Evolutionary conservation across 75 land plant species (phyloP).

Genomic region (Ceratopteris richardii): DNA sequence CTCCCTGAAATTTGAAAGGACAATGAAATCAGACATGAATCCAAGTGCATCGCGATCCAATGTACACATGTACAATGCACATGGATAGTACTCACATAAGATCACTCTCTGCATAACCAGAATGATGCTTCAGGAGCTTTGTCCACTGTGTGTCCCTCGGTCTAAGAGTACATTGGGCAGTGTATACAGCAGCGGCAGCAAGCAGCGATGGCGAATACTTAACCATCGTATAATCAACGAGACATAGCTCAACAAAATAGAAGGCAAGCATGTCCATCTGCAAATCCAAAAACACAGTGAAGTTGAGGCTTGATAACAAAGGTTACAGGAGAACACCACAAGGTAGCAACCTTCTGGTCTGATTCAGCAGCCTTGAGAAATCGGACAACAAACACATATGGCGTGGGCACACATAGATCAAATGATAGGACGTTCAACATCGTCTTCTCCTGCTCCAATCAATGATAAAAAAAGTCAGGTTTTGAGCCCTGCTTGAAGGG

Average conservation of each 20-base stretch:
- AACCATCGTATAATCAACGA: conserved; percentile 30
- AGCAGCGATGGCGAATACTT: conserved; percentile 29
- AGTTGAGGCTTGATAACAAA: not conserved
- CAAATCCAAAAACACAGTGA: not conserved
- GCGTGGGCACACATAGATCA: conserved; percentile 64
- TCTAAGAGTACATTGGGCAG: conserved; percentile 16
- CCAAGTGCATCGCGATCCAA: too few relatives aligned
- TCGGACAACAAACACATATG: conserved; percentile 72
- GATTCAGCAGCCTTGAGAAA: conserved; percentile 79
- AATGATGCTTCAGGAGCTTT: conserved; percentile 20
- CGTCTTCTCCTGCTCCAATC: conserved; percentile 45
- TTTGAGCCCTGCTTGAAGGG: not conserved
- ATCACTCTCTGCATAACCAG: conserved; percentile 24
- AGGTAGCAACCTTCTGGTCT: conserved; percentile 41
- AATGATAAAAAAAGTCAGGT: conserved; percentile 6
- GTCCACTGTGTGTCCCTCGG: conserved; percentile 6
- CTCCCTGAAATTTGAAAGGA: conserved; percentile 10
- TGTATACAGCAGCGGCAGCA: conserved; percentile 35
- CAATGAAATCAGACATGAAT: too few relatives aligned
- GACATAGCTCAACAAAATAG: conserved; percentile 51
- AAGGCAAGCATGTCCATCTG: conserved; percentile 66
- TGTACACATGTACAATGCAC: too few relatives aligned
- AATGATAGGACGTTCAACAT: conserved; percentile 58
- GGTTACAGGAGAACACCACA: not conserved
- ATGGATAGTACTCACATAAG: conserved; percentile 17